Conservation (phyloP, 495 filamentous ascomycete species). For the Beverwykella pulmonaria region DNA sequence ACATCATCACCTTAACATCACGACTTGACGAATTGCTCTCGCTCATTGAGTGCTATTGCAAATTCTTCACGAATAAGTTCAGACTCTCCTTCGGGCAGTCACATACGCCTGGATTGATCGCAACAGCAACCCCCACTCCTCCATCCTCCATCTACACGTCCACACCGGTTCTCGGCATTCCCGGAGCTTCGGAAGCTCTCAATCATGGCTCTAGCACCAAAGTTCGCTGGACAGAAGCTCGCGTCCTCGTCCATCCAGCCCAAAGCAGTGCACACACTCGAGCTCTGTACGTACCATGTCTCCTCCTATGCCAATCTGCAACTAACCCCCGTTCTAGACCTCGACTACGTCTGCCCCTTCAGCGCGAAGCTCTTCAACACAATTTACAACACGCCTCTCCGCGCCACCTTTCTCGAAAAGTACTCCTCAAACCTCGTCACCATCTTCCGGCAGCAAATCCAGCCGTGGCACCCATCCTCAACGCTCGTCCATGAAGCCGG, state of each 20-base stretch:
- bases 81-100: neutral
- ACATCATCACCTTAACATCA: neutral
- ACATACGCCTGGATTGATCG: no score
- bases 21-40: neutral
- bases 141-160: no score
- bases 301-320: neutral
- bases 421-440: slow-evolving; percentile 65
- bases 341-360: slow-evolving; percentile 81
- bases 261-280: slow-evolving; percentile 68
- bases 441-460: slow-evolving; percentile 87
- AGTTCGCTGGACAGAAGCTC: slow-evolving; percentile 73
- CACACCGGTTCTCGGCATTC: neutral
- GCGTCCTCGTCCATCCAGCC: slow-evolving; percentile 46
- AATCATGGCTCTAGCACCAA: slow-evolving; percentile 74
- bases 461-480: slow-evolving; percentile 93
- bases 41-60: neutral
- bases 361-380: slow-evolving; percentile 40
- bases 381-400: slow-evolving; percentile 59
- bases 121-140: no score
- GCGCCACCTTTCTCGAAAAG: slow-evolving; percentile 58
- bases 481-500: slow-evolving; percentile 88
- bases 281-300: slow-evolving; percentile 60
- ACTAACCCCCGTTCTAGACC: slow-evolving; percentile 52
- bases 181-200: neutral
- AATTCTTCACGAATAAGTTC: neutral